phyloP scores from a whole-genome alignment of 768 basidiomycete genomes.

The Trametes cingulata region DNA sequence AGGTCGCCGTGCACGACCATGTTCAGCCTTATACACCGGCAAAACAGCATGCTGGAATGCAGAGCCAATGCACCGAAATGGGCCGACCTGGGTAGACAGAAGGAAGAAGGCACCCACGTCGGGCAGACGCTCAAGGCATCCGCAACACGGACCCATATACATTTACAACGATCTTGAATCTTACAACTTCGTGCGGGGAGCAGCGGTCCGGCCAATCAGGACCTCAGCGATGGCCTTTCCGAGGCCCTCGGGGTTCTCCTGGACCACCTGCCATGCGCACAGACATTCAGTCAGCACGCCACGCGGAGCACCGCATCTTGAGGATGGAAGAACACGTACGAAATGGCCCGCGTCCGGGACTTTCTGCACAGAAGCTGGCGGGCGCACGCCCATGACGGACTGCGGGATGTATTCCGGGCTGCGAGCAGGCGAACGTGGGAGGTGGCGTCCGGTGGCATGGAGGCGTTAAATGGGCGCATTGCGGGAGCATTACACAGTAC shows the following conservation, averaged over 20 bases:
- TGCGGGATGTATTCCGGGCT: background rate
- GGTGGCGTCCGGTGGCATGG: background rate
- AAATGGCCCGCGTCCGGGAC: slow-evolving; percentile 10
- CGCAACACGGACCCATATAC: no score
- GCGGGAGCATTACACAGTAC: background rate
- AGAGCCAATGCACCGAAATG: no score
- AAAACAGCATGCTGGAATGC: no score
- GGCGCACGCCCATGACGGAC: slow-evolving; percentile 1
- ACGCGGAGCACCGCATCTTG: background rate
- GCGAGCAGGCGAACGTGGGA: background rate
- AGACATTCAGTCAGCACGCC: background rate
- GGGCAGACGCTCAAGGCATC: no score
- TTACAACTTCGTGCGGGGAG: no score
- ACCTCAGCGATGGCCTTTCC: slow-evolving; percentile 3
- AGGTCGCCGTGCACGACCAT: no score
- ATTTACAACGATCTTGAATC: no score
- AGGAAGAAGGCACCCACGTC: no score
- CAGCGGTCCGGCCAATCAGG: background rate
- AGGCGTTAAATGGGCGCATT: background rate
- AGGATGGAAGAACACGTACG: background rate
- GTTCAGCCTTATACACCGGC: no score
- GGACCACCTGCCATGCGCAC: background rate
- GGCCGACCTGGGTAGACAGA: no score
- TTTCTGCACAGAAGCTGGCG: background rate
- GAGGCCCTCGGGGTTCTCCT: slow-evolving; percentile 11